These are phyloP conservation scores for Cymodocea nodosa DNA, from an alignment of 116 monocot genomes.

Conservation along the genomic window DNA sequence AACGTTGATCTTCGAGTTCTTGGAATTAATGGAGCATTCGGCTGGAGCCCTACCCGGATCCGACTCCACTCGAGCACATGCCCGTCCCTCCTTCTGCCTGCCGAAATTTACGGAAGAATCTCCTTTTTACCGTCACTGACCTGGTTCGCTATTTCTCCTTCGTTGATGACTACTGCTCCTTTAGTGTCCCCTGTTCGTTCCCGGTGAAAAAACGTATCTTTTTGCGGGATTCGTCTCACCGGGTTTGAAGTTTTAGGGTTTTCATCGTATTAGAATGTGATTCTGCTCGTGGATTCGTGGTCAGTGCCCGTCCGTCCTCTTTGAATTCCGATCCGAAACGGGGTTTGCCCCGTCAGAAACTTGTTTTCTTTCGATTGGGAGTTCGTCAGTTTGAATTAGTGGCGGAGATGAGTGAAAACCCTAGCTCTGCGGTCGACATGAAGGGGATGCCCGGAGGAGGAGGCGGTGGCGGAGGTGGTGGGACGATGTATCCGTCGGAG, in stretches of 20 bases:
- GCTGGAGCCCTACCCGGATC: too few species aligned
- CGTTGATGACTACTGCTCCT: too few species aligned
- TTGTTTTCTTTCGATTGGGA: neutral
- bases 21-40: too few species aligned
- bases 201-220: too few species aligned
- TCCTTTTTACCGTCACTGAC: too few species aligned
- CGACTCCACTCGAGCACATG: too few species aligned
- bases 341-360: neutral
- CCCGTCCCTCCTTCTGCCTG: too few species aligned
- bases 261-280: neutral
- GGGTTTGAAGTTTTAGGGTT: neutral
- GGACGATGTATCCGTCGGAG: neutral
- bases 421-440: constrained; percentile 7
- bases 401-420: constrained; percentile 33
- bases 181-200: too few species aligned
- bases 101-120: too few species aligned
- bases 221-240: too few species aligned
- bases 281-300: neutral
- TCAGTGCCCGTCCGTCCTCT: neutral
- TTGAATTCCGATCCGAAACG: neutral
- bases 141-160: too few species aligned
- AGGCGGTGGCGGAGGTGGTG: constrained; percentile 3
- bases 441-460: constrained; percentile 15
- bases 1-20: too few species aligned
- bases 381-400: neutral